phyloP scores from a whole-genome alignment of 257 asterid genomes.

The Haberlea rhodopensis region DNA sequence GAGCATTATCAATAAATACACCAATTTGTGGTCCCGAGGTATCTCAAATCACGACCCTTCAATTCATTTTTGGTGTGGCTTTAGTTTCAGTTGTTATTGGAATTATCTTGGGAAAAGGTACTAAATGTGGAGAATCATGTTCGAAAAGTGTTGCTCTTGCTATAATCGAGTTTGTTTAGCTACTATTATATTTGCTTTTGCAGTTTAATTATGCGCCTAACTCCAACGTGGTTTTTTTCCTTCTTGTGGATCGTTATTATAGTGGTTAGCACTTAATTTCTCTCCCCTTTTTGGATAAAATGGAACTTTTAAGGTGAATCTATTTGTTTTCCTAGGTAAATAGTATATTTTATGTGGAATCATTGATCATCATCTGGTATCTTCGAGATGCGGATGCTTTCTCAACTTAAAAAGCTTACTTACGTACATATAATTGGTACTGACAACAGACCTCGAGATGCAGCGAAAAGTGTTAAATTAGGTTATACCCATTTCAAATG shows the following conservation, averaged over 20 bases:
- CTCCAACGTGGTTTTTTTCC: background rate
- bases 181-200: background rate
- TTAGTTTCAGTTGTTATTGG: slow-evolving; percentile 44
- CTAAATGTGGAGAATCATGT: slow-evolving; percentile 18
- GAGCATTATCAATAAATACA: slow-evolving; percentile 36
- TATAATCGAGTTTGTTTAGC: background rate
- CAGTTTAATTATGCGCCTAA: no score
- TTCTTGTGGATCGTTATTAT: no score
- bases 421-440: no score
- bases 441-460: no score
- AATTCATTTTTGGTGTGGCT: slow-evolving; percentile 55
- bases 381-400: no score
- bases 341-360: no score
- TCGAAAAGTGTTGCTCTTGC: background rate
- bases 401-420: no score
- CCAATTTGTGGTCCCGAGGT: slow-evolving; percentile 34
- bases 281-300: background rate
- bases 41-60: no score
- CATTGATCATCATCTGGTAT: no score
- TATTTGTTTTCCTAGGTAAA: background rate
- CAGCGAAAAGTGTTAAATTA: no score
- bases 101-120: slow-evolving; percentile 46
- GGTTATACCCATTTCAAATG: no score
- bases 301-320: background rate
- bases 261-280: background rate